Evolutionary conservation across 768 basidiomycete species (phyloP).

Genomic region (Rhodotorula toruloides): DNA sequence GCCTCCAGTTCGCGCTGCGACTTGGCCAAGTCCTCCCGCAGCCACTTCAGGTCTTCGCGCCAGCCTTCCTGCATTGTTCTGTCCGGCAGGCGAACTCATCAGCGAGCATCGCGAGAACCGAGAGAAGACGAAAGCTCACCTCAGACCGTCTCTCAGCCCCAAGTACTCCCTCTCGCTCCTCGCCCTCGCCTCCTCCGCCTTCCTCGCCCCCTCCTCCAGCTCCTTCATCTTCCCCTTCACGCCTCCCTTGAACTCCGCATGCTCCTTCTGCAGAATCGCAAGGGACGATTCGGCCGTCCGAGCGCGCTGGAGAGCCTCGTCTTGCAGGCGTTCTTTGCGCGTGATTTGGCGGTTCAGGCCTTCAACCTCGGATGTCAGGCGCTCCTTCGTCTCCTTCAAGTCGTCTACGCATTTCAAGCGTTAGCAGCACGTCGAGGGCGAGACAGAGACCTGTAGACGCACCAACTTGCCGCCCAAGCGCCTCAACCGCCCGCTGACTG

Average conservation of each 20-base stretch:
- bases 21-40: slow-evolving; percentile 68
- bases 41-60: slow-evolving; percentile 65
- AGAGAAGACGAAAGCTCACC: slow-evolving; percentile 40
- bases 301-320: slow-evolving; percentile 81
- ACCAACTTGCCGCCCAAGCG: slow-evolving; percentile 48
- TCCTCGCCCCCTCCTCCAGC: slow-evolving; percentile 47
- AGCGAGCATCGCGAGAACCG: not conserved
- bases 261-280: slow-evolving; percentile 60
- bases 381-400: slow-evolving; percentile 76
- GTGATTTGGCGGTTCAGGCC: slow-evolving; percentile 80
- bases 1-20: slow-evolving; percentile 64
- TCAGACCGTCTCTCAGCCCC: slow-evolving; percentile 69
- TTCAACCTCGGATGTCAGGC: slow-evolving; percentile 77
- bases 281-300: slow-evolving; percentile 79
- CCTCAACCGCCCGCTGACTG: slow-evolving; percentile 72
- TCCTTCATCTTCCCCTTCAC: slow-evolving; percentile 73
- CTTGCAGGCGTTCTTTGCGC: slow-evolving; percentile 75
- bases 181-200: slow-evolving; percentile 51
- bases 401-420: slow-evolving; percentile 61
- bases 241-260: slow-evolving; percentile 66
- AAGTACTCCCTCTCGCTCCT: slow-evolving; percentile 79
- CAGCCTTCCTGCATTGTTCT: slow-evolving; percentile 62
- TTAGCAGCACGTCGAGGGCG: slow-evolving; percentile 43
- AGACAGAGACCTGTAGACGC: not conserved
- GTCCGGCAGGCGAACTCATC: fast-evolving